phyloP scores from a whole-genome alignment of 495 filamentous ascomycete genomes.

The Podospora didyma region DNA sequence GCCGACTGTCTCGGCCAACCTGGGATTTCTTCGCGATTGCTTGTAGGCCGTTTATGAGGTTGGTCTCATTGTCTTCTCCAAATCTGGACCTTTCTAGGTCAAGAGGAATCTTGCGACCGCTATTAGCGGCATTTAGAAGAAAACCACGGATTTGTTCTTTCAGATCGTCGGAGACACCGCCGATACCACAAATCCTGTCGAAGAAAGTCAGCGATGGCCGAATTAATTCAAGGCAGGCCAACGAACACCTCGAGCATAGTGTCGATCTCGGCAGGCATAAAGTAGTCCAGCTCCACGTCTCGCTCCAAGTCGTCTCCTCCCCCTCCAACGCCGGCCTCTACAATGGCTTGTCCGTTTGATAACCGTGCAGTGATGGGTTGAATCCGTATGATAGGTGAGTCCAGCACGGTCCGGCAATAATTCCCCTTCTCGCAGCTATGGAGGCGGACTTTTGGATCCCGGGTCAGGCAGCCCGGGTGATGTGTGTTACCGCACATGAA shows the following conservation, averaged over 20 bases:
- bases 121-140: slow-evolving; percentile 20
- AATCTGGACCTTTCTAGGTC: slow-evolving; percentile 24
- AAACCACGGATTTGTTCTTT: slow-evolving; percentile 20
- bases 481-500: slow-evolving; percentile 70
- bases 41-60: slow-evolving; percentile 21
- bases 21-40: slow-evolving; percentile 28
- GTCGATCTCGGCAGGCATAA: slow-evolving; percentile 40
- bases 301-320: slow-evolving; percentile 72
- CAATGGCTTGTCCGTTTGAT: slow-evolving; percentile 53
- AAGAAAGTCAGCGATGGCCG: not conserved
- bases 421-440: slow-evolving; percentile 83
- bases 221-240: not conserved
- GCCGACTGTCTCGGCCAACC: slow-evolving; percentile 11
- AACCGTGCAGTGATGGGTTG: slow-evolving; percentile 65
- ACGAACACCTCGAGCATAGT: slow-evolving; percentile 47
- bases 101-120: slow-evolving; percentile 31
- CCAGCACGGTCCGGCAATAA: slow-evolving; percentile 54
- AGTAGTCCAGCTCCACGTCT: slow-evolving; percentile 58
- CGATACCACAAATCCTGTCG: slow-evolving; percentile 16
- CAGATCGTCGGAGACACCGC: slow-evolving; percentile 19
- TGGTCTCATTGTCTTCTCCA: slow-evolving; percentile 19
- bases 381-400: slow-evolving; percentile 65
- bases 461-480: slow-evolving; percentile 68
- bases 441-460: slow-evolving; percentile 58
- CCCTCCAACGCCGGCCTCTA: slow-evolving; percentile 73